Conservation (phyloP, 129 eudicot species). For the Tagetes erecta region DNA sequence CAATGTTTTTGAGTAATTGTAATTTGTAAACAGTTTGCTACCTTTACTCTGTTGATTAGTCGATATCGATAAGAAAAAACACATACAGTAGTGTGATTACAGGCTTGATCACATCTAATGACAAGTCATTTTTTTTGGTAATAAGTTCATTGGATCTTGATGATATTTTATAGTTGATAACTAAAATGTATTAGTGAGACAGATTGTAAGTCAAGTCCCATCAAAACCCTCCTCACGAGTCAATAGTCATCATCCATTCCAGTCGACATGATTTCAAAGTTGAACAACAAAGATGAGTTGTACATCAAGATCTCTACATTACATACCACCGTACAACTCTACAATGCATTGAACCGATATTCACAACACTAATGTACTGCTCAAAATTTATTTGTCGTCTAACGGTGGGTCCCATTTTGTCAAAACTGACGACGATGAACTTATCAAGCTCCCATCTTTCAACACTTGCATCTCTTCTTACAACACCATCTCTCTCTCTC, state of each 20-base stretch:
- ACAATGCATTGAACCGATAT: slow-evolving; percentile 29
- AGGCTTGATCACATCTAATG: background rate
- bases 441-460: slow-evolving; percentile 41
- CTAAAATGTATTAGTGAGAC: background rate
- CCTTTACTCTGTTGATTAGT: too few species aligned
- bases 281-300: slow-evolving; percentile 21
- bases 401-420: slow-evolving; percentile 29
- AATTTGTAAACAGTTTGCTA: too few species aligned
- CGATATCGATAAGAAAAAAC: background rate
- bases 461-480: slow-evolving; percentile 16
- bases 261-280: slow-evolving; percentile 19
- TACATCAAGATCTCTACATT: slow-evolving; percentile 16
- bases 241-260: background rate
- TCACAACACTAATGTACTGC: slow-evolving; percentile 14
- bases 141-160: background rate
- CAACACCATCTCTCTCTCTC: slow-evolving; percentile 24
- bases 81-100: background rate
- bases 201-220: slow-evolving; percentile 1
- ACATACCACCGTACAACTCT: slow-evolving; percentile 21
- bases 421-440: slow-evolving; percentile 35
- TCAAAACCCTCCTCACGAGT: background rate
- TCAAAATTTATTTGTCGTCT: slow-evolving; percentile 33
- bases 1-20: too few species aligned
- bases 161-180: background rate
- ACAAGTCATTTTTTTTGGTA: background rate